These are phyloP conservation scores for Penicillium expansum DNA, from an alignment of 2,329 filamentous ascomycete species.

Conservation along the genomic window DNA sequence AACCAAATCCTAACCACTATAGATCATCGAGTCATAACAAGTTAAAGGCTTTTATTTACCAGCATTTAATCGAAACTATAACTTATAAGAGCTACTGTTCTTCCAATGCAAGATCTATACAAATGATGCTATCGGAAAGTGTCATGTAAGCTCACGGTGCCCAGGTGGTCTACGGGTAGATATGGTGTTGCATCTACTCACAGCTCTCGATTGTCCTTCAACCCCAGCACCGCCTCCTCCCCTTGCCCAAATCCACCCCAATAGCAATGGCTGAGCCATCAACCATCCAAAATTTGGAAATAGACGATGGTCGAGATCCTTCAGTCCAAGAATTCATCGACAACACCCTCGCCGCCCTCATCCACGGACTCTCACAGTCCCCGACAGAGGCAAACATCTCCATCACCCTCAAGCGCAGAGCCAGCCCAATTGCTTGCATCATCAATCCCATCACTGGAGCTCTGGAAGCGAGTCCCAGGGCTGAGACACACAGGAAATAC, in stretches of 20 bases:
- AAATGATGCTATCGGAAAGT: not conserved
- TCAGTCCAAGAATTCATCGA: constrained; percentile 33
- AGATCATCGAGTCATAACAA: not conserved
- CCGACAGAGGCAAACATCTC: constrained; percentile 28
- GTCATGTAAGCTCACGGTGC: not conserved
- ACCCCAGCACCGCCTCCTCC: not conserved
- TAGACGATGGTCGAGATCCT: constrained; percentile 8
- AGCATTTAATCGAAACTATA: not conserved
- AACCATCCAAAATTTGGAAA: not conserved
- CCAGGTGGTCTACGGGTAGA: not conserved
- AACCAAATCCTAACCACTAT: not conserved
- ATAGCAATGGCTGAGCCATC: constrained; percentile 1
- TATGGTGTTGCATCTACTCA: too few species aligned
- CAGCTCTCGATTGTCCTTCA: too few species aligned
- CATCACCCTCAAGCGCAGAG: constrained; percentile 31
- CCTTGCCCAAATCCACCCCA: not conserved
- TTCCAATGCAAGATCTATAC: not conserved
- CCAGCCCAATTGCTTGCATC: constrained; percentile 19
- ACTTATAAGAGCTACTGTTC: not conserved
- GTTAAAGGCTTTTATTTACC: not conserved
- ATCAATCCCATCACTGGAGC: constrained; percentile 32
- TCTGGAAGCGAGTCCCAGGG: constrained; percentile 24
- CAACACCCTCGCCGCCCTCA: constrained; percentile 22
- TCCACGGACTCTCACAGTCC: constrained; percentile 26
- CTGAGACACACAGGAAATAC: constrained; percentile 33